A percentile compares a stretch with the other conserved stretches of the same genome.
Conservation (phyloP, 495 filamentous ascomycete species). For the Neurospora pannonica region DNA sequence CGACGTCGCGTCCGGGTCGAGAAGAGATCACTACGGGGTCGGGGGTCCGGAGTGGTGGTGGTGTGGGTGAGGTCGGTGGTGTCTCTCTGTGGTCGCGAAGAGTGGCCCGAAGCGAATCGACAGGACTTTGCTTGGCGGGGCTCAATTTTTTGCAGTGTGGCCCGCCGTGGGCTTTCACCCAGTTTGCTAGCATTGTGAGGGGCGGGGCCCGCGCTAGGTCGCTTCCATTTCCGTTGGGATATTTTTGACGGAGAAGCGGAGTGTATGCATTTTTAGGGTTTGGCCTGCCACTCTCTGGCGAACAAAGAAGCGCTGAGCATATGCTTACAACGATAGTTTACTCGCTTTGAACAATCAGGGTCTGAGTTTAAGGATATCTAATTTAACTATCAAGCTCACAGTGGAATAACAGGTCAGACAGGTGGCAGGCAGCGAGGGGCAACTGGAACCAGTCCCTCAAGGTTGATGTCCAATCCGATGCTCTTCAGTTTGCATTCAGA, state of each 20-base stretch:
- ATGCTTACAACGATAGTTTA: not conserved
- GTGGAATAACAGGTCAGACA: not conserved
- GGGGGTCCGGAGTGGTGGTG: constrained; percentile 9
- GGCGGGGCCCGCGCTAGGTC: not conserved
- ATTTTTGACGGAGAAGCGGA: not conserved
- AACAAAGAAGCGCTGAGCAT: not conserved
- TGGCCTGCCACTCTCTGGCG: not conserved
- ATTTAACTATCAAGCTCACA: not conserved
- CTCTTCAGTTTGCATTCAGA: not conserved
- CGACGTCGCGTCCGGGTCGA: constrained; percentile 1
- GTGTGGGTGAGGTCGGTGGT: constrained; percentile 9
- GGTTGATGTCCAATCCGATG: not conserved
- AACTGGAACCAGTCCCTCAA: not conserved
- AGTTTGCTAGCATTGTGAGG: not conserved
- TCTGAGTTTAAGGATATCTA: not conserved
- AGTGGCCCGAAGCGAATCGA: constrained; percentile 13
- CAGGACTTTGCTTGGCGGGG: constrained; percentile 23
- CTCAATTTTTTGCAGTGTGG: constrained; percentile 21
- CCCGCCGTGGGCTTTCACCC: not conserved
- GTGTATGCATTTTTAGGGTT: not conserved
- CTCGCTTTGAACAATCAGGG: not conserved
- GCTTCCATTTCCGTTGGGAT: not conserved
- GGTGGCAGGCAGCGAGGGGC: constrained; percentile 4
- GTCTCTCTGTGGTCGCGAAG: constrained; percentile 15
- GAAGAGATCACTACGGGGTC: not conserved